Evolutionary conservation across 306 rosid species (phyloP).

Genomic region (Datisca glomerata): DNA sequence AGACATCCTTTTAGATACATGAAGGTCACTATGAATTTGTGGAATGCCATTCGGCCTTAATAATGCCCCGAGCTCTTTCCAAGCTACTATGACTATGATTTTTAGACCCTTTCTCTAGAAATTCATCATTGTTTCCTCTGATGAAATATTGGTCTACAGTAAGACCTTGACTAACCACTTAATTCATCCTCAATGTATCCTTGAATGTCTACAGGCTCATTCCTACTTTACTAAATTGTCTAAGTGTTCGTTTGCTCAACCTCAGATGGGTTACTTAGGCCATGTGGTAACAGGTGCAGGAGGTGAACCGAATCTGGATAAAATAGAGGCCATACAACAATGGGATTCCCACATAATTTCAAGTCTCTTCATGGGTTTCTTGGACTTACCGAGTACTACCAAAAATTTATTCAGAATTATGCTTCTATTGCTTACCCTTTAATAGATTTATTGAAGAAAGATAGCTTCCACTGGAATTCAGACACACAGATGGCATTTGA

Average conservation of each 20-base stretch:
- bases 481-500: too few species aligned
- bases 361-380: not conserved
- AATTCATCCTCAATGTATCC: not conserved
- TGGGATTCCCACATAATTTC: not conserved
- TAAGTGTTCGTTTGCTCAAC: too few species aligned
- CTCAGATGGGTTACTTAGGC: too few species aligned
- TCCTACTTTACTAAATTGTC: too few species aligned
- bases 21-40: slow-evolving; percentile 1
- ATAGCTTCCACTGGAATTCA: not conserved
- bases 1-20: too few species aligned
- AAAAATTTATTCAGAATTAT: not conserved
- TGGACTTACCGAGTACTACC: not conserved
- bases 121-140: not conserved
- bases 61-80: not conserved
- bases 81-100: not conserved
- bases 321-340: not conserved
- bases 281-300: too few species aligned
- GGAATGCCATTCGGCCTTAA: not conserved
- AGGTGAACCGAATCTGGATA: too few species aligned
- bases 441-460: not conserved
- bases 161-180: not conserved
- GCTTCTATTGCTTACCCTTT: not conserved
- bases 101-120: not conserved
- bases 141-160: slow-evolving; percentile 9
- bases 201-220: not conserved